Conservation (phyloP, 1,284 basidiomycete genomes). For the Rhizopogon parksii region DNA sequence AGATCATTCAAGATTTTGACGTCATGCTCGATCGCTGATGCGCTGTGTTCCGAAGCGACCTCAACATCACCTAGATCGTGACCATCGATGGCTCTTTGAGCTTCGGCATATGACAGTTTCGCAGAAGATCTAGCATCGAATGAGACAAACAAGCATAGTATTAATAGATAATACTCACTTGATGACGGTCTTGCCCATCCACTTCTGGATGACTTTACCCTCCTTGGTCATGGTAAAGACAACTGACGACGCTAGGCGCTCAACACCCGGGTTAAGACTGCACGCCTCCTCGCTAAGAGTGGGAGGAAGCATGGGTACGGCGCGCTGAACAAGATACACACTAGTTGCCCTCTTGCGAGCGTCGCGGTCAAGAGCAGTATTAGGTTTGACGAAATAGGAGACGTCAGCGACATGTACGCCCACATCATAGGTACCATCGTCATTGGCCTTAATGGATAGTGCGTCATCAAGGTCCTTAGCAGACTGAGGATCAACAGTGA, state of each 20-base stretch:
- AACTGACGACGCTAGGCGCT: slow-evolving; percentile 86
- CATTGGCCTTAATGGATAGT: slow-evolving; percentile 80
- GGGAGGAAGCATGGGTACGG: slow-evolving; percentile 95
- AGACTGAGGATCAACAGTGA: slow-evolving; percentile 87
- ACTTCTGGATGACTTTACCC: slow-evolving; percentile 77
- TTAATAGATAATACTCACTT: slow-evolving; percentile 44
- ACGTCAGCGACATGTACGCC: slow-evolving; percentile 96
- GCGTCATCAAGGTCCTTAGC: slow-evolving; percentile 96
- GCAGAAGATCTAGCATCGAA: slow-evolving; percentile 62
- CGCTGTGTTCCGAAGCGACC: slow-evolving; percentile 52
- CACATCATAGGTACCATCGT: slow-evolving; percentile 87
- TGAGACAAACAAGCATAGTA: slow-evolving; percentile 7
- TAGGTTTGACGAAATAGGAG: slow-evolving; percentile 92
- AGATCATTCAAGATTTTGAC: slow-evolving; percentile 66
- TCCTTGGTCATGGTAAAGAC: slow-evolving; percentile 85
- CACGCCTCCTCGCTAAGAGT: slow-evolving; percentile 88
- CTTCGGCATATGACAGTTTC: slow-evolving; percentile 79
- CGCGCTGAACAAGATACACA: slow-evolving; percentile 92
- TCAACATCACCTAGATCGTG: slow-evolving; percentile 47
- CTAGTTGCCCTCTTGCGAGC: slow-evolving; percentile 95
- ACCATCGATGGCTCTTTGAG: slow-evolving; percentile 78
- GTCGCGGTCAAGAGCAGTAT: slow-evolving; percentile 95
- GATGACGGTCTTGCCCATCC: slow-evolving; percentile 91
- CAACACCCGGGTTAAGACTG: slow-evolving; percentile 81
- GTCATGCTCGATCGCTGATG: slow-evolving; percentile 66